Evolutionary conservation across 805 yeast species (phyloP), one percentile per base, ranked within the genome.

Genomic region (Saturnispora zaruensis): DNA sequence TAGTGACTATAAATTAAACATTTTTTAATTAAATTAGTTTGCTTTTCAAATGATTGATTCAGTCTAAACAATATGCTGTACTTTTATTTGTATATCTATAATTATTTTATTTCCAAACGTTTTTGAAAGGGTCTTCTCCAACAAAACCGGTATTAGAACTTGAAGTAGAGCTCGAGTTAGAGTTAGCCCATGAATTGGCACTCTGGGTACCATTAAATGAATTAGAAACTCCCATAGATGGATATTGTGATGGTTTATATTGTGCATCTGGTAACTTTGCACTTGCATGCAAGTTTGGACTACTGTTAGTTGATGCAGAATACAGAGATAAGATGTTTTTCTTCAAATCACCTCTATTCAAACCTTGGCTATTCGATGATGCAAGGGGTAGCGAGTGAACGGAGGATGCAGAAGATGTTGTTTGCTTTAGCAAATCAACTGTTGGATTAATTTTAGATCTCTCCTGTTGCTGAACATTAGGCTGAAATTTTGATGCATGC

Each of bases 291-390:
- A 48, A 50, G 37, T 37, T 42, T 26, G 37, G 24, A 8, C 18
- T 23, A 26, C 52, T 46, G 33, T 36, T 45, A 18, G 71, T 66
- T 20, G 83, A 85, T 2, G 86, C 77, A 1, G 95, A 79, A 65
- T 93, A 93, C 48, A 93, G 74, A 23, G 97, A 88, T 52, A 93
- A 69, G 52, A 93, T 93, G 1, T 96, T 87, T 68, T 87, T 87
- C 63, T 93, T 93, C 65, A 93, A 74, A 61, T 91, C 97, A 3
- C 93, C 91, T 60, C 96, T 76, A 32, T 34, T 45, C 5, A 18
- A n/a, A 16, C 28, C 37, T 18, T 74, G 46, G 48, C 56, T 56
- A 42, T 54, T 46, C 8, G n/a, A 28, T 30, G 45, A 18, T 30
- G 28, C 18, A 30, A 13, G 21, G n/a, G 34, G 45, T 28, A 30